Evolutionary conservation across 2,329 filamentous ascomycete genomes (phyloP), one percentile per base, ranked within the genome.

Genomic region (Stagonosporopsis chrysanthemi): DNA sequence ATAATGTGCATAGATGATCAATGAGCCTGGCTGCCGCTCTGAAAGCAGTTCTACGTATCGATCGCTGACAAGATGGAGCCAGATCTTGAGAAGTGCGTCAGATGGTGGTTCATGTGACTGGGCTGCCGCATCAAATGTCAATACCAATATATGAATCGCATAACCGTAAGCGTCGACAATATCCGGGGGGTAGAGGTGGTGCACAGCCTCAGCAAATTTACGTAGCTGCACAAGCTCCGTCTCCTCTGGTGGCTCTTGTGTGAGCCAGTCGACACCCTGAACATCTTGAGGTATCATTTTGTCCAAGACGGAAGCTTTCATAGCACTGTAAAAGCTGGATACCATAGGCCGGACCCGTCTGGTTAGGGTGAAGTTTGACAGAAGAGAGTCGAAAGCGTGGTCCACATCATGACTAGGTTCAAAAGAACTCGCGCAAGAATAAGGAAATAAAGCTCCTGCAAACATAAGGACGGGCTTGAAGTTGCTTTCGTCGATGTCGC

Each of bases 1-100:
- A 49, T 70, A 77, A 53, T 77, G 71, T 14, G 73, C 71, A 43
- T 77, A 67, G 24, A 77, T 73, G 45, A 76, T 68, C 46, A 77
- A 51, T 17, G 73, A 71, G 7, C 69, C 66, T 4, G 72, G 72
- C 41, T 75, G 68, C 33, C 63, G 62, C 36, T 69, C 63, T 12
- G 63, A 66, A 8, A 76, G 58, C 35, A 72, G 50, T 33, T 72
- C 69, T 24, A 73, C 41, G 28, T 72, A 73, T 31, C 66, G 62
- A 14, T 68, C 61, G 0, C 63, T 58, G 6, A 73, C 49, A 11
- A 63, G 52, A 46, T 71, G 67, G 6, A 68, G 59, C 68, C 68
- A 73, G 9, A 71, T 66, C 46, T 70, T 73, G 26, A 71, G 45
- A 23, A 72, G 49, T 6, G 68, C 61, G 43, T 65, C 60, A 2